Evolutionary conservation across 2,329 filamentous ascomycete species (phyloP).

Genomic region (Fusarium denticulatum): DNA sequence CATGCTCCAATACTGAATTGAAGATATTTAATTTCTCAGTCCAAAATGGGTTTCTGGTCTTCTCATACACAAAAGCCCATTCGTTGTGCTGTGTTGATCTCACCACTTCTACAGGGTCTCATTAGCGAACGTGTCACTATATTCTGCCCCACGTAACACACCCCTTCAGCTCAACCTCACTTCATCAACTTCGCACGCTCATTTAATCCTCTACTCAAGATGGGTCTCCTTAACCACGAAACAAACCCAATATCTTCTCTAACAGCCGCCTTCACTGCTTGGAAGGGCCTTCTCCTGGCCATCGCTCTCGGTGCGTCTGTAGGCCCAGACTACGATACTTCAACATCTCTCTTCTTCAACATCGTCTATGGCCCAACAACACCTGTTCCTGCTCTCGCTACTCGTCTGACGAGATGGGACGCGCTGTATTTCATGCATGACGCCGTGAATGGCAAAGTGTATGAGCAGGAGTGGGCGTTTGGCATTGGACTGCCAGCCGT

Average conservation of each 20-base stretch:
- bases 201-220: slow-evolving; percentile 1
- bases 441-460: slow-evolving; percentile 71
- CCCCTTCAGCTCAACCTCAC: slow-evolving; percentile 10
- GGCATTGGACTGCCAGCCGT: slow-evolving; percentile 60
- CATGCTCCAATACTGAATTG: not conserved
- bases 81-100: not conserved
- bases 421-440: slow-evolving; percentile 77
- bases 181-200: slow-evolving; percentile 4
- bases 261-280: slow-evolving; percentile 61
- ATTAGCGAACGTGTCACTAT: slow-evolving; percentile 22
- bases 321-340: slow-evolving; percentile 81
- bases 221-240: slow-evolving; percentile 26
- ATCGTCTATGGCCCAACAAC: slow-evolving; percentile 47
- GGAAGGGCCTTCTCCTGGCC: slow-evolving; percentile 74
- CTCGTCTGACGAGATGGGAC: slow-evolving; percentile 80
- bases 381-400: slow-evolving; percentile 57
- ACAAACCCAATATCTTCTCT: slow-evolving; percentile 41
- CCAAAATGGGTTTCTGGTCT: not conserved
- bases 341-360: slow-evolving; percentile 62
- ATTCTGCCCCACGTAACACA: slow-evolving; percentile 20
- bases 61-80: not conserved
- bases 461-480: slow-evolving; percentile 90
- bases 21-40: not conserved
- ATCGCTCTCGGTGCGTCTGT: slow-evolving; percentile 63
- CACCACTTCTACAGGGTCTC: not conserved